A percentile compares a stretch with the other conserved stretches of the same genome.
These are phyloP conservation scores for Avena insularis DNA, from an alignment of 176 grass and related monocot species.

Conservation along the genomic window DNA sequence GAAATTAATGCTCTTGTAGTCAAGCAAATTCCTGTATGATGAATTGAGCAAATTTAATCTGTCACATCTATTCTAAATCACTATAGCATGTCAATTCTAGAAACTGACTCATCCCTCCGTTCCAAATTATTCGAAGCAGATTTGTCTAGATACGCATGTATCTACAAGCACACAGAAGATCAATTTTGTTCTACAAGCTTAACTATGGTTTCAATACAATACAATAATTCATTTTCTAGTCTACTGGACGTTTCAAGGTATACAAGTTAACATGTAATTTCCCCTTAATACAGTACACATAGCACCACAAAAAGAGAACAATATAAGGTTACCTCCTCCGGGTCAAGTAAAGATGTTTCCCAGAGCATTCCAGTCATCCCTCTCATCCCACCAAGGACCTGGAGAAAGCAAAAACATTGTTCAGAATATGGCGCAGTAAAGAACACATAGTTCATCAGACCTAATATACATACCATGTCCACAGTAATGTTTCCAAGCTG, in stretches of 20 bases:
- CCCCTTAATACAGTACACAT: background rate
- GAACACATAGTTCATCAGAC: background rate
- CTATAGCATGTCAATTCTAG: background rate
- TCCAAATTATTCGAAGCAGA: too few species aligned
- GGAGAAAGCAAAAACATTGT: constrained; percentile 27
- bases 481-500: constrained; percentile 95
- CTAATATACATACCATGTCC: constrained; percentile 73
- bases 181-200: constrained; percentile 15
- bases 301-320: constrained; percentile 27
- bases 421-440: constrained; percentile 18
- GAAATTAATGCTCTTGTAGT: constrained; percentile 8
- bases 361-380: constrained; percentile 98
- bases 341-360: constrained; percentile 97
- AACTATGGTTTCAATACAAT: background rate
- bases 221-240: background rate
- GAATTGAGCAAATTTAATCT: background rate
- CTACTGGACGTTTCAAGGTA: background rate
- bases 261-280: constrained; percentile 7
- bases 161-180: background rate
- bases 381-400: constrained; percentile 99
- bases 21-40: background rate
- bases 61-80: background rate
- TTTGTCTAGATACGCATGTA: too few species aligned
- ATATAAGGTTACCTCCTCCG: constrained; percentile 80
- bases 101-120: background rate